These are phyloP conservation scores for Crithidia expoeki DNA, from an alignment of 208 protist species.

Conservation along the genomic window DNA sequence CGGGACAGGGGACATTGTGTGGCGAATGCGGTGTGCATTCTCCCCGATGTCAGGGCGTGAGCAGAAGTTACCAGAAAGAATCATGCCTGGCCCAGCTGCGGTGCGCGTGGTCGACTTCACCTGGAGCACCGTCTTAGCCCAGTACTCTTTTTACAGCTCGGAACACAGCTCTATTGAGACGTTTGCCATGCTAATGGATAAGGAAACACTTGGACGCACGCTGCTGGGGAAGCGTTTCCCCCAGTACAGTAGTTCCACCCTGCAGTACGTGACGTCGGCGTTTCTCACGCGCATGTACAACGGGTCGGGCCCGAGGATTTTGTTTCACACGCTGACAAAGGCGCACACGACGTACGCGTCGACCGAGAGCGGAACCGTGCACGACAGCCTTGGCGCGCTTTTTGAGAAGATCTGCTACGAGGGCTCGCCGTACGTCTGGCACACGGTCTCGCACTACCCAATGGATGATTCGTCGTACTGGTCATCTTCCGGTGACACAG, in stretches of 20 bases:
- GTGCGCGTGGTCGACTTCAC: constrained; percentile 25
- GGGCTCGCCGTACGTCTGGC: constrained; percentile 53
- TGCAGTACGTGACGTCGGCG: constrained; percentile 42
- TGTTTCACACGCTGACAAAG: constrained; percentile 52
- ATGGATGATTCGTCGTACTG: background rate
- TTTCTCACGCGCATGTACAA: constrained; percentile 47
- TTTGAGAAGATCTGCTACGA: constrained; percentile 35
- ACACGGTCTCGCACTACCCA: constrained; percentile 39
- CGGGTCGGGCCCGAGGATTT: constrained; percentile 25
- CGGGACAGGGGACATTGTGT: constrained; percentile 12
- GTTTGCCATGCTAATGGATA: constrained; percentile 38
- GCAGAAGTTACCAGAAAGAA: background rate
- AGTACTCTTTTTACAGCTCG: constrained; percentile 9
- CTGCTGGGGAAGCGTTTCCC: constrained; percentile 43
- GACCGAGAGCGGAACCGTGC: constrained; percentile 19
- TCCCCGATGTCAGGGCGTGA: background rate
- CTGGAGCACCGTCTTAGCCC: constrained; percentile 14
- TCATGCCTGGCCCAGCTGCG: background rate
- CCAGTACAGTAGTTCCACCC: constrained; percentile 47
- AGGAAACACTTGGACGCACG: constrained; percentile 43
- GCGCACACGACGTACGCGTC: constrained; percentile 35
- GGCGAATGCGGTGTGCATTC: constrained; percentile 10
- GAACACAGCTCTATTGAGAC: background rate
- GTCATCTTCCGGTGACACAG: background rate
- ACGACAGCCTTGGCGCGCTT: constrained; percentile 13